A percentile compares a stretch with the other conserved stretches of the same genome.
These are phyloP conservation scores for Dothiorella sarmentorum DNA, from an alignment of 2,329 filamentous ascomycete species.

Conservation along the genomic window DNA sequence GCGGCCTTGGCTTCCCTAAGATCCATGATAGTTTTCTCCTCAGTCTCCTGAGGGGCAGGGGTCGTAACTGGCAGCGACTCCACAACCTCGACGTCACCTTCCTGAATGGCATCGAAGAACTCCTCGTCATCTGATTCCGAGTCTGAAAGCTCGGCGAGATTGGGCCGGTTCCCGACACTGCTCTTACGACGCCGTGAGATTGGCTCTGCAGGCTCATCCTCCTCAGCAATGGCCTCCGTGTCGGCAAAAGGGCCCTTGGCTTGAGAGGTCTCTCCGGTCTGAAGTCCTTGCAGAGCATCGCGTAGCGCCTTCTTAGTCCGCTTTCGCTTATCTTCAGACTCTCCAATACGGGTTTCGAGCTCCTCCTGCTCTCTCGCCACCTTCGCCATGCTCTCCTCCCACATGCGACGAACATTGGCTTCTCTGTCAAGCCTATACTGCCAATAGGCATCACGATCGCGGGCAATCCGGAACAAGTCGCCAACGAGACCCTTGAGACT, in stretches of 20 bases:
- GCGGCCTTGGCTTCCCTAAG: slow-evolving; percentile 49
- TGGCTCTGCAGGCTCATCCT: slow-evolving; percentile 18
- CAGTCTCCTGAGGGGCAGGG: slow-evolving; percentile 31
- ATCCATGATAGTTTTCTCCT: slow-evolving; percentile 43
- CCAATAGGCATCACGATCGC: slow-evolving; percentile 94
- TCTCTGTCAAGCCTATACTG: slow-evolving; percentile 91
- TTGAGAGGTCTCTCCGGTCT: slow-evolving; percentile 24
- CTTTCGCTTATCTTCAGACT: slow-evolving; percentile 86
- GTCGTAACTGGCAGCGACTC: slow-evolving; percentile 53
- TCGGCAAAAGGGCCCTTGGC: slow-evolving; percentile 21
- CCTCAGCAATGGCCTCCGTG: slow-evolving; percentile 33
- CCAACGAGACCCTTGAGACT: slow-evolving; percentile 82
- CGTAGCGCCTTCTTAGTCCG: slow-evolving; percentile 84
- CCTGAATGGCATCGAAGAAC: slow-evolving; percentile 96
- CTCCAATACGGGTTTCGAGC: slow-evolving; percentile 79
- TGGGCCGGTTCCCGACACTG: slow-evolving; percentile 56
- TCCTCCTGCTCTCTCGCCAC: slow-evolving; percentile 94
- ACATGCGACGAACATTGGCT: slow-evolving; percentile 86
- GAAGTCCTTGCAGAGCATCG: slow-evolving; percentile 68
- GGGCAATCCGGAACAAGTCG: slow-evolving; percentile 85
- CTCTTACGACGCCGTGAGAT: slow-evolving; percentile 21
- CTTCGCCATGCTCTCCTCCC: slow-evolving; percentile 98
- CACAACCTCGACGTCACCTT: slow-evolving; percentile 80
- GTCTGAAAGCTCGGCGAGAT: slow-evolving; percentile 69
- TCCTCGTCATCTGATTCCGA: slow-evolving; percentile 80